Evolutionary conservation across 306 rosid genomes (phyloP).

Genomic region (Quercus suber): DNA sequence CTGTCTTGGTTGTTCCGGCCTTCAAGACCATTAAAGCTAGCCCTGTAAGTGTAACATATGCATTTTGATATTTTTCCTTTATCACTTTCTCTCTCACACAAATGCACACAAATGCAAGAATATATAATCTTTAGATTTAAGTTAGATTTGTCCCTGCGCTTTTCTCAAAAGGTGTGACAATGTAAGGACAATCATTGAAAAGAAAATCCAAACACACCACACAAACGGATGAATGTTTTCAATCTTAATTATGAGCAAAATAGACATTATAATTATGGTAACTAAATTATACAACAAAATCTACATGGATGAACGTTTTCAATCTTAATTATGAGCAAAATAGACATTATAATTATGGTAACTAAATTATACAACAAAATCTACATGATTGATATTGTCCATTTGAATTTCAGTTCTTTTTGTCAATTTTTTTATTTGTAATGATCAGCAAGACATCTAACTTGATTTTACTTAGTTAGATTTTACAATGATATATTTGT

Average conservation of each 20-base stretch:
- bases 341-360: background rate
- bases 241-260: background rate
- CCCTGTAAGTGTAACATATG: constrained; percentile 43
- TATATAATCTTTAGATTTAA: background rate
- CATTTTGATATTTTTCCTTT: background rate
- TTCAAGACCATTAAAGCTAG: constrained; percentile 77
- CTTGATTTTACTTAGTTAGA: background rate
- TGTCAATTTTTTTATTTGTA: background rate
- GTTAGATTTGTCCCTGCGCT: background rate
- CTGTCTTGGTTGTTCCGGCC: constrained; percentile 78
- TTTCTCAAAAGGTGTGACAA: background rate
- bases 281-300: background rate
- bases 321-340: background rate
- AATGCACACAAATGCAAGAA: background rate
- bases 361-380: background rate
- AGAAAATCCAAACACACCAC: background rate
- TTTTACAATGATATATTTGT: background rate
- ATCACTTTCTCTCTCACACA: background rate
- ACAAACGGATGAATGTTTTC: background rate
- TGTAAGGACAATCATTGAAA: background rate
- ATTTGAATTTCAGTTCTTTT: background rate
- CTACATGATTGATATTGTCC: background rate
- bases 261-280: background rate
- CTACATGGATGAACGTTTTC: background rate
- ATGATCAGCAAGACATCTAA: background rate